These are phyloP conservation scores for grape (Vitis vinifera) DNA, from an alignment of 164 flowering plant species.

Conservation along the genomic window ASM3070453v1 NC_081806.1:1641501-1642000, in stretches of 20 bases:
- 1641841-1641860: too few relatives aligned
- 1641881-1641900: too few relatives aligned
- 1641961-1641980: too few relatives aligned
- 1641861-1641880: too few relatives aligned
- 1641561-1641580: conserved; percentile 76
- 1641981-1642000: too few relatives aligned
- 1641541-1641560: conserved; percentile 29
- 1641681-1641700: background rate
- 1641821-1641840: too few relatives aligned
- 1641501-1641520: conserved; percentile 19
- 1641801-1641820: too few relatives aligned
- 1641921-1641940: too few relatives aligned
- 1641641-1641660: background rate
- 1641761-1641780: background rate
- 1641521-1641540: conserved; percentile 51
- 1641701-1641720: background rate
- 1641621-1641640: conserved; percentile 3
- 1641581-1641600: conserved; percentile 56
- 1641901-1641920: too few relatives aligned
- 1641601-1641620: conserved; percentile 67
- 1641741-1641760: background rate
- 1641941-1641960: too few relatives aligned
- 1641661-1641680: background rate
- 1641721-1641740: background rate
- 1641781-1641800: background rate